A percentile compares a stretch with the other conserved stretches of the same genome.
phyloP scores from a whole-genome alignment of 2,329 filamentous ascomycete genomes.

The Alternaria solani region DNA sequence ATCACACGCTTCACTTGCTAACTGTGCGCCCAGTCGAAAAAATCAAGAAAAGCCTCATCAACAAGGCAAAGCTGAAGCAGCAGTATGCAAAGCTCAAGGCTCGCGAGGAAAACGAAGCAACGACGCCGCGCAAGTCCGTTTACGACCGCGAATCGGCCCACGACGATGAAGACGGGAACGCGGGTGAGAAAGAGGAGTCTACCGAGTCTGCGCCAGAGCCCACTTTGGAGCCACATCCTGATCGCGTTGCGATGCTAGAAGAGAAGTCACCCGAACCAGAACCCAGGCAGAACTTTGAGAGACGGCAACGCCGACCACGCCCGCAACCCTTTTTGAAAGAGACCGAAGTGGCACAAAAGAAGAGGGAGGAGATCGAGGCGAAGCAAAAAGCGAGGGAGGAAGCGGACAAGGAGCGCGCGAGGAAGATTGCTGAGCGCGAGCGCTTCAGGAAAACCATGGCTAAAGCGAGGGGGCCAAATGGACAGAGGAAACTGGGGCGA shows the following conservation, averaged over 20 bases:
- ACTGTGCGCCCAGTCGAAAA: conserved; percentile 70
- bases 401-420: conserved; percentile 66
- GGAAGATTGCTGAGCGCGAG: conserved; percentile 68
- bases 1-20: conserved; percentile 2
- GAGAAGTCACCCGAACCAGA: conserved; percentile 39
- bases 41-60: conserved; percentile 87
- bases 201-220: conserved; percentile 37
- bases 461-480: conserved; percentile 69
- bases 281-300: conserved; percentile 22
- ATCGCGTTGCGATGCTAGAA: conserved; percentile 67
- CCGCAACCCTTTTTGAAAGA: conserved; percentile 55
- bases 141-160: conserved; percentile 31
- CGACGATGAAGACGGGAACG: conserved; percentile 28
- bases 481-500: conserved; percentile 80
- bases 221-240: conserved; percentile 66
- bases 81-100: conserved; percentile 88
- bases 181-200: conserved; percentile 39
- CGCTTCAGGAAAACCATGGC: conserved; percentile 73
- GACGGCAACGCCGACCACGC: conserved; percentile 38
- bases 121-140: conserved; percentile 46
- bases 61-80: conserved; percentile 93
- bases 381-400: conserved; percentile 67
- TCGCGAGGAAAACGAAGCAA: conserved; percentile 55
- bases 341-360: conserved; percentile 58
- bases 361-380: conserved; percentile 70